Percentiles rank a stretch among this genome's conserved stretches.
Evolutionary conservation across 2,329 filamentous ascomycete genomes (phyloP).

Genomic region (Cucurbitaria berberidis): DNA sequence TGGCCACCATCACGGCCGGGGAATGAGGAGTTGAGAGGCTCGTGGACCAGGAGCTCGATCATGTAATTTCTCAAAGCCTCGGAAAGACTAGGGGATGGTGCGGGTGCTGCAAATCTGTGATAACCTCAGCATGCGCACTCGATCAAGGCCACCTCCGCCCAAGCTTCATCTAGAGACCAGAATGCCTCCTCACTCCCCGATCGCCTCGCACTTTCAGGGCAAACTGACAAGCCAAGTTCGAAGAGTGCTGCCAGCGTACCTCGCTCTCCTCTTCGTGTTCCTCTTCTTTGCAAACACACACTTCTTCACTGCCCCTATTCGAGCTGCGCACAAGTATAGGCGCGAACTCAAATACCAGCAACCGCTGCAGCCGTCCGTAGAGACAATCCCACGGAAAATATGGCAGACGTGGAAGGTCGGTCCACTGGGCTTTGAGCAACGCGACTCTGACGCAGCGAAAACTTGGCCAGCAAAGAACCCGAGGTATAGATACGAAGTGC

Average conservation of each 20-base stretch:
- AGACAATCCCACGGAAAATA: slow-evolving; percentile 68
- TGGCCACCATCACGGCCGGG: slow-evolving; percentile 9
- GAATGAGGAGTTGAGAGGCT: slow-evolving; percentile 8
- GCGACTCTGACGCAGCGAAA: slow-evolving; percentile 65
- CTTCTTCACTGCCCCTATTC: slow-evolving; percentile 43
- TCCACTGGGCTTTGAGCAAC: slow-evolving; percentile 69
- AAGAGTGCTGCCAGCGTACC: slow-evolving; percentile 43
- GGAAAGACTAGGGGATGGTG: slow-evolving; percentile 16
- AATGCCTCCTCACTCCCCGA: slow-evolving; percentile 44
- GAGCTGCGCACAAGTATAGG: slow-evolving; percentile 42
- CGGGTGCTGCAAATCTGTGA: slow-evolving; percentile 27
- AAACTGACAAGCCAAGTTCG: slow-evolving; percentile 43
- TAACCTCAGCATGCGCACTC: slow-evolving; percentile 46
- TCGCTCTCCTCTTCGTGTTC: slow-evolving; percentile 38
- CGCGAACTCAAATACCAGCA: slow-evolving; percentile 45
- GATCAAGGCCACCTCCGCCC: slow-evolving; percentile 38
- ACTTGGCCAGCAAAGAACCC: slow-evolving; percentile 73
- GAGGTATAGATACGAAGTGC: slow-evolving; percentile 69
- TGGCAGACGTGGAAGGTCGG: slow-evolving; percentile 81
- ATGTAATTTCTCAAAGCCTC: slow-evolving; percentile 19
- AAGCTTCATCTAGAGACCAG: slow-evolving; percentile 41
- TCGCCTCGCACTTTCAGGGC: slow-evolving; percentile 41
- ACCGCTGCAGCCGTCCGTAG: slow-evolving; percentile 31
- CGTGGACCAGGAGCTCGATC: slow-evolving; percentile 14
- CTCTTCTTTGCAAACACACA: slow-evolving; percentile 43